A percentile compares a stretch with the other conserved stretches of the same genome.
phyloP scores from a whole-genome alignment of 495 filamentous ascomycete genomes.

The Hypoxylon subgilvum region DNA sequence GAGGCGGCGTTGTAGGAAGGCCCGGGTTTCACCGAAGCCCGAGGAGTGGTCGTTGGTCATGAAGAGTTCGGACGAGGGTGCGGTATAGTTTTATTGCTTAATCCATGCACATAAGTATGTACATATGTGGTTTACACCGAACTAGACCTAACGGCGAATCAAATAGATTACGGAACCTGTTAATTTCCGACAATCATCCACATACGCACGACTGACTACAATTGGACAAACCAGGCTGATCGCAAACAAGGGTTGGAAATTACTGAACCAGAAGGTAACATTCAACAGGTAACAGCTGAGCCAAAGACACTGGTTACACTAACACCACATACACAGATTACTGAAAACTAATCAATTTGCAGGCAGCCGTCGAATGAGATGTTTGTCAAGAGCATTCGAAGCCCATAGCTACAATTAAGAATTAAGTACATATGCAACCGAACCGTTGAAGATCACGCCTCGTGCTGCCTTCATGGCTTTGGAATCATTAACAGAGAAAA shows the following conservation, averaged over 20 bases:
- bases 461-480: constrained; percentile 35
- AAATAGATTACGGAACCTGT: neutral
- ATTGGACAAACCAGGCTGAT: neutral
- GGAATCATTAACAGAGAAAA: constrained; percentile 36
- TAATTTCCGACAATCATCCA: constrained; percentile 10
- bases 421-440: constrained; percentile 55
- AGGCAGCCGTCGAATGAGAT: constrained; percentile 22
- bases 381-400: constrained; percentile 34
- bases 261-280: constrained; percentile 3
- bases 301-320: neutral
- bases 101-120: too few relatives aligned
- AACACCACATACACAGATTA: neutral
- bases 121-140: too few relatives aligned
- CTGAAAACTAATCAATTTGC: neutral
- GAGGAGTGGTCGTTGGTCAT: constrained; percentile 84
- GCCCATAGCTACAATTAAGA: constrained; percentile 48
- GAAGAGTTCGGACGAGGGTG: constrained; percentile 82
- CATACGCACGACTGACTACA: neutral
- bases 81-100: too few relatives aligned
- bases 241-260: constrained; percentile 25
- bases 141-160: constrained; percentile 12
- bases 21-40: constrained; percentile 72
- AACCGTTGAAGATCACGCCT: constrained; percentile 29
- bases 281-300: constrained; percentile 1
- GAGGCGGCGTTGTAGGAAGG: constrained; percentile 78